These are phyloP conservation scores for Moricandia moricandioides DNA, from an alignment of 345 rosid species.

Conservation along the genomic window DNA sequence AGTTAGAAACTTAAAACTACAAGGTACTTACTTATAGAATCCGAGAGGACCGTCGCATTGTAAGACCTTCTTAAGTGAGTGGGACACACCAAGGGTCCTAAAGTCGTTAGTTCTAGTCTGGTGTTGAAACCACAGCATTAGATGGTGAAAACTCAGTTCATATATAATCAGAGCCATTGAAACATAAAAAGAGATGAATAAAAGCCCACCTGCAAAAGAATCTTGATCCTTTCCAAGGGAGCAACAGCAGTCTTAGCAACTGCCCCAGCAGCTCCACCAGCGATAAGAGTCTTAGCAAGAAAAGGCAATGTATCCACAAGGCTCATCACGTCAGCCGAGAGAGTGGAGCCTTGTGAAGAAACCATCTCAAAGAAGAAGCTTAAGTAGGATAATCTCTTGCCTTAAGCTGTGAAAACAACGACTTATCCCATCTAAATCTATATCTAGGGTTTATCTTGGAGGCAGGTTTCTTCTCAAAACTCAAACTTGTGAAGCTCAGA, in stretches of 20 bases:
- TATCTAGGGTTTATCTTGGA: conserved; percentile 59
- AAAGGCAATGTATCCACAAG: conserved; percentile 75
- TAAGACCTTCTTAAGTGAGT: conserved; percentile 66
- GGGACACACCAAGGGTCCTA: conserved; percentile 69
- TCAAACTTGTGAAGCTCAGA: conserved; percentile 55
- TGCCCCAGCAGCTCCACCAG: conserved; percentile 94
- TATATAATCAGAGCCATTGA: not conserved
- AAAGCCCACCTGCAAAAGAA: conserved; percentile 78
- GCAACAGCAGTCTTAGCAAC: conserved; percentile 91
- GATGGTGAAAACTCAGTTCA: not conserved
- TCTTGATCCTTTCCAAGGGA: conserved; percentile 85
- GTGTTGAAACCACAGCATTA: conserved; percentile 20
- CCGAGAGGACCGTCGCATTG: conserved; percentile 84
- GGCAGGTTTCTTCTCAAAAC: conserved; percentile 35
- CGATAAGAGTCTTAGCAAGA: conserved; percentile 80
- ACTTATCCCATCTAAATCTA: conserved; percentile 94
- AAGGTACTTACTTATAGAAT: conserved; percentile 66
- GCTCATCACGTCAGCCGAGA: conserved; percentile 56
- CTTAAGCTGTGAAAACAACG: not conserved
- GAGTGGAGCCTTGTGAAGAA: conserved; percentile 59
- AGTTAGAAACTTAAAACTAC: not conserved
- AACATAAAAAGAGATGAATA: not conserved
- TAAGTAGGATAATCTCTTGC: conserved; percentile 2
- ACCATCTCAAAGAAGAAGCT: not conserved
- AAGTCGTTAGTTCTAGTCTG: conserved; percentile 87